Evolutionary conservation across 192 early-diverging fungal species (phyloP).

Genomic region (Allomyces macrogynus): DNA sequence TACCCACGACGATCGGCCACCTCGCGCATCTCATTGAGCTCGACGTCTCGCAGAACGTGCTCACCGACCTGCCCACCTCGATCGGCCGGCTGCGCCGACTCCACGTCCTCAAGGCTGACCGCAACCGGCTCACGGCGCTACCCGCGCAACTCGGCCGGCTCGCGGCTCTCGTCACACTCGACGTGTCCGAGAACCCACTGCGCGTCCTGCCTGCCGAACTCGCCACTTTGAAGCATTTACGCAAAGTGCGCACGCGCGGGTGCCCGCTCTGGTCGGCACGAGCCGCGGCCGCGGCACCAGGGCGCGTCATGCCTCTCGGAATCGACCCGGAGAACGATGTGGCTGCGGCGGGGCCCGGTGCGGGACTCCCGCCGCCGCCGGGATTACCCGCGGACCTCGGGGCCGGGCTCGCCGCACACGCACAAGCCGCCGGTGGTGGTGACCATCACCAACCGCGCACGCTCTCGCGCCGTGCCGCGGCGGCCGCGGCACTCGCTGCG

Average conservation of each 20-base stretch:
- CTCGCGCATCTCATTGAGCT: background rate
- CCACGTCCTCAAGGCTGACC: background rate
- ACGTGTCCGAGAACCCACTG: constrained; percentile 4
- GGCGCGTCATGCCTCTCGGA: no score
- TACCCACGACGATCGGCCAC: background rate
- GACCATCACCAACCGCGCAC: no score
- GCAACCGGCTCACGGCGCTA: constrained; percentile 5
- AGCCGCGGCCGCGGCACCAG: no score
- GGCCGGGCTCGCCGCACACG: no score
- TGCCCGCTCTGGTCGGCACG: background rate
- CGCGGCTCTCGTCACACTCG: constrained; percentile 6
- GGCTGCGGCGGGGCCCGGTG: no score
- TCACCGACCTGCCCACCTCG: background rate
- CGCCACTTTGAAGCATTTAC: background rate
- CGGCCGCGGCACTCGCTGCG: no score
- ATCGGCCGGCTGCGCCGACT: background rate
- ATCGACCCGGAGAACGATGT: no score
- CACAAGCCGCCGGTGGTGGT: no score
- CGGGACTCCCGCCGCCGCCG: no score
- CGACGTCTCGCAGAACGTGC: background rate
- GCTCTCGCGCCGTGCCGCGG: no score
- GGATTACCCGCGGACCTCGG: no score
- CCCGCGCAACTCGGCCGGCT: constrained; percentile 4
- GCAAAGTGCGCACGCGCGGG: background rate
- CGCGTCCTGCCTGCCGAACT: constrained; percentile 3